These are phyloP conservation scores for Fraxinus angustifolia DNA, from an alignment of 305 asterid genomes.

Conservation along the genomic window DNA sequence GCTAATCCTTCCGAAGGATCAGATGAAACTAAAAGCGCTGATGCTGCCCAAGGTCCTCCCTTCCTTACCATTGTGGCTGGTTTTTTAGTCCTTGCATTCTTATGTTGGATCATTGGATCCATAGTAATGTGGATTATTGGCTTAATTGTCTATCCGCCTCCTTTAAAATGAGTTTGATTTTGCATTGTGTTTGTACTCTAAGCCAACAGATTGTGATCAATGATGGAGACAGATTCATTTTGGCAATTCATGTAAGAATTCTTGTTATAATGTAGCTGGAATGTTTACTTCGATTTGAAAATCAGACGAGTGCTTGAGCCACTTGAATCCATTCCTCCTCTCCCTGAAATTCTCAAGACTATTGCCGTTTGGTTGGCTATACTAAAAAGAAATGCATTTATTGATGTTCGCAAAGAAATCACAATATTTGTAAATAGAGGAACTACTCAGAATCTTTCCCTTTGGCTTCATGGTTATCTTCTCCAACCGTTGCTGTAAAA, in stretches of 20 bases:
- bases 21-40: slow-evolving; percentile 21
- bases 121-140: slow-evolving; percentile 40
- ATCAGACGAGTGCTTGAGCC: background rate
- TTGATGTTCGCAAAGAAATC: background rate
- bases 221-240: background rate
- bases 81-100: slow-evolving; percentile 31
- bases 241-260: background rate
- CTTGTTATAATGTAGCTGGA: background rate
- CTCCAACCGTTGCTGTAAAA: slow-evolving; percentile 40
- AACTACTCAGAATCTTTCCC: slow-evolving; percentile 33
- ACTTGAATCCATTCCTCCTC: background rate
- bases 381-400: background rate
- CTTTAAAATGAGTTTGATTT: slow-evolving; percentile 25
- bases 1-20: slow-evolving; percentile 35
- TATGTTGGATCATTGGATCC: slow-evolving; percentile 47
- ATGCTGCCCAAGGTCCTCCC: slow-evolving; percentile 41
- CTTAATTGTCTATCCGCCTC: slow-evolving; percentile 40
- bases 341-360: background rate
- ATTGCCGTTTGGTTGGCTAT: background rate
- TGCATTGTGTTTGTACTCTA: slow-evolving; percentile 6
- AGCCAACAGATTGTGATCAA: background rate
- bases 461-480: slow-evolving; percentile 38
- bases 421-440: background rate
- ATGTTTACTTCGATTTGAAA: too few species aligned
- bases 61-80: slow-evolving; percentile 63